phyloP scores from a whole-genome alignment of 768 basidiomycete species.

The Lyophyllum shimeji region DNA sequence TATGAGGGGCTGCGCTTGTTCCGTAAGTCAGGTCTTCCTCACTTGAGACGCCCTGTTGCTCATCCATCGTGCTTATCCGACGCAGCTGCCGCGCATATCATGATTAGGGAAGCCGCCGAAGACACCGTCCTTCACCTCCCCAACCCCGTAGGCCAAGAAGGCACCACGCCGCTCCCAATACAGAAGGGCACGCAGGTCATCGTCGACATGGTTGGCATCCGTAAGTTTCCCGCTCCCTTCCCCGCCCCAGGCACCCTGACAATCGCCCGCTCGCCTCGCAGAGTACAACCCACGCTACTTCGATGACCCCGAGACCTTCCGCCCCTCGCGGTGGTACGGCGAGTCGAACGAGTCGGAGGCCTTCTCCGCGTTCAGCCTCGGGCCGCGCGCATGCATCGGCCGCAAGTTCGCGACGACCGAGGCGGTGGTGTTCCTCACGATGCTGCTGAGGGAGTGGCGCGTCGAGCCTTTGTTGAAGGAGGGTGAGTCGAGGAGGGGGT shows the following conservation, averaged over 20 bases:
- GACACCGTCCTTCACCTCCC: constrained; percentile 40
- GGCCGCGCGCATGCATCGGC: constrained; percentile 55
- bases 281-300: constrained; percentile 54
- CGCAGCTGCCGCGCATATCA: constrained; percentile 35
- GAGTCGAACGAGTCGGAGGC: constrained; percentile 39
- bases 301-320: constrained; percentile 45
- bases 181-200: constrained; percentile 40
- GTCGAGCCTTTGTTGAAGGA: constrained; percentile 42
- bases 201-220: constrained; percentile 49
- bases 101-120: constrained; percentile 39
- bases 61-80: neutral
- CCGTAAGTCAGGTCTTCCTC: constrained; percentile 30
- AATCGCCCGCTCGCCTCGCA: constrained; percentile 14
- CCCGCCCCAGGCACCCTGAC: too few species aligned
- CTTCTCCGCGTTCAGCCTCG: constrained; percentile 49
- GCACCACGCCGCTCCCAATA: constrained; percentile 31
- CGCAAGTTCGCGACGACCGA: constrained; percentile 55
- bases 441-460: constrained; percentile 52
- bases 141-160: constrained; percentile 38
- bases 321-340: constrained; percentile 52
- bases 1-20: constrained; percentile 42
- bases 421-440: constrained; percentile 51
- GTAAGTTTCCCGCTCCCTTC: constrained; percentile 29
- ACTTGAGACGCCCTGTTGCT: too few species aligned
- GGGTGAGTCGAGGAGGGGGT: constrained; percentile 38